Evolutionary conservation across 352 stramenopile genomes (phyloP), one percentile per base, ranked within the genome.

Genomic region (Globisporangium barbulae): DNA sequence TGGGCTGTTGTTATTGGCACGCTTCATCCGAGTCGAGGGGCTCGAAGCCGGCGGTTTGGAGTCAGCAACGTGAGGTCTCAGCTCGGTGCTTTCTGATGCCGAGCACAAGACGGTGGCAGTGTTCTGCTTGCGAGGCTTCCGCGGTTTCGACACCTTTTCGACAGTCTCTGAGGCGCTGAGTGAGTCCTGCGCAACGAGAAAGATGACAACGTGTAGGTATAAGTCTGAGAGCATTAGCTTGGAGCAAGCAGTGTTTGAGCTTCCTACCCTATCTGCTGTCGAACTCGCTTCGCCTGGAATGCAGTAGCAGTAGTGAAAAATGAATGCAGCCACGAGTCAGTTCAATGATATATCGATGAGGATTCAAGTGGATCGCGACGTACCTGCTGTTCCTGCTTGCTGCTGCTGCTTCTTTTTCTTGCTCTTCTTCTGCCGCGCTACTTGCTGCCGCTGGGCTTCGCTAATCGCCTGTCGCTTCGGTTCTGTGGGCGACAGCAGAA

Each of bases 381-480:
- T 49, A 48, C 33, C 53, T 60, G 53, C 21, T 25, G 30, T 35
- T 35, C 33, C 25, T 47, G 41, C 5, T 47, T 47, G 41, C 25
- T 28, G 25, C 25, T 28, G 25, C 25, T 28, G 25, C 41, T 41
- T 52, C 35, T 39, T 60, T 0, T 13, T 28, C 19, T 53, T 39
- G 15, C 37, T 55, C 30, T 55, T 35, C 30, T n/a, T 55, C 41
- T 61, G 52, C 2, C 52, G 52, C 9, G 52, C 52, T 9, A 67
- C 45, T n/a, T 67, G 45, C 22, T 61, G 61, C 15, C 61, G n/a
- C 45, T 67, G 61, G 21, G 30, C 22, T 37, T 67, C 33, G 25
- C 44, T 60, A 17, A 67, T 62, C 21, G 61, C 13, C 19, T 67
- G 61, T n/a, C 33, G 53, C 35, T 67, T 67, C 10, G 61, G 53